Conservation (phyloP, 2,329 filamentous ascomycete genomes). For the Fusarium algeriense region DNA sequence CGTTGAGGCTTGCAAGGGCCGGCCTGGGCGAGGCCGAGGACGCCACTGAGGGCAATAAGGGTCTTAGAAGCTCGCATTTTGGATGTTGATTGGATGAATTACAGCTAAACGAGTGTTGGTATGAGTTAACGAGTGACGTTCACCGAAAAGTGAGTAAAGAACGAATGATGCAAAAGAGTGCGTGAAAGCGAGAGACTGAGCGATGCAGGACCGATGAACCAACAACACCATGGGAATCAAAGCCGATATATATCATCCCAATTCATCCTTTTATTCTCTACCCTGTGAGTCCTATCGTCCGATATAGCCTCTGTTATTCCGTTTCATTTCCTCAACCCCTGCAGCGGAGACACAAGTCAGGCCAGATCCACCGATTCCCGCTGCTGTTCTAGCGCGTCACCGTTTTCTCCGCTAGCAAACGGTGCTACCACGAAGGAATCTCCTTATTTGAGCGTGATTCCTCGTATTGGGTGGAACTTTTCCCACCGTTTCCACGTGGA, state of each 20-base stretch:
- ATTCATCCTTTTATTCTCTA: neutral
- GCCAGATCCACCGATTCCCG: neutral
- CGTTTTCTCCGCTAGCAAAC: neutral
- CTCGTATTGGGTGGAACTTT: conserved; percentile 1
- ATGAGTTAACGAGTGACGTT: neutral
- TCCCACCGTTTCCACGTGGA: neutral
- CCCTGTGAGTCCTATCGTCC: neutral
- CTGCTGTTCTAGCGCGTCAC: conserved; percentile 8
- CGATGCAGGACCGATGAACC: neutral
- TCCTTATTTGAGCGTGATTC: neutral
- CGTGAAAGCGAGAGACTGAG: neutral
- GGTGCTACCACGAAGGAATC: neutral
- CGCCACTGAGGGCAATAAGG: neutral
- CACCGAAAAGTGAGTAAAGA: neutral
- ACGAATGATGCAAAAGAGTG: neutral
- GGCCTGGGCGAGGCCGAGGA: neutral
- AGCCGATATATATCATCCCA: neutral
- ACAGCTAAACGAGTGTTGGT: neutral
- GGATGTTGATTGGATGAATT: no score
- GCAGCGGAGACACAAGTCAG: neutral
- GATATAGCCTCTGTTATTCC: neutral
- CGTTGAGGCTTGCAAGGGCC: conserved; percentile 1
- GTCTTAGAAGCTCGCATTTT: conserved; percentile 8
- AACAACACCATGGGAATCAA: rapidly evolving
- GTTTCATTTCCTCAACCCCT: neutral